A percentile compares a stretch with the other conserved stretches of the same genome.
Evolutionary conservation across 208 protist species (phyloP).

Genomic region (Crithidia fasciculata): DNA sequence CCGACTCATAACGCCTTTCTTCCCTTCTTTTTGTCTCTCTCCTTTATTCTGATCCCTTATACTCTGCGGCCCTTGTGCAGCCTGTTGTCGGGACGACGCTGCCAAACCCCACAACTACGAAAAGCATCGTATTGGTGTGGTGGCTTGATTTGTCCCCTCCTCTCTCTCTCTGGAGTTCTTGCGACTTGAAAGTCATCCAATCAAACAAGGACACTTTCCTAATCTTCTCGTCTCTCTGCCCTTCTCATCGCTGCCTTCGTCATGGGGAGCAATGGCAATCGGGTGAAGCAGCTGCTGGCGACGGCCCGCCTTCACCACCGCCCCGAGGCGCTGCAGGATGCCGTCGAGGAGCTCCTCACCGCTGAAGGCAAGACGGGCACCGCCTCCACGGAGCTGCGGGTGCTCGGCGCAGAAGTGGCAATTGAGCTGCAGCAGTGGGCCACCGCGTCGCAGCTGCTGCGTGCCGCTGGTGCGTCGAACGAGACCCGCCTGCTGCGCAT

Average conservation of each 20-base stretch:
- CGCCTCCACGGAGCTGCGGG: constrained; percentile 56
- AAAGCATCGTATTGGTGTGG: too few species aligned
- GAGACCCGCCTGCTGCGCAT: constrained; percentile 57
- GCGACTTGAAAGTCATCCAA: too few species aligned
- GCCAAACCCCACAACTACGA: too few species aligned
- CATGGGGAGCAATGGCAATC: constrained; percentile 21
- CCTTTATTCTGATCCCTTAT: background rate
- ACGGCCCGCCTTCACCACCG: constrained; percentile 29
- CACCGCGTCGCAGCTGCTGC: constrained; percentile 50
- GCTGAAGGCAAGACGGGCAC: constrained; percentile 13
- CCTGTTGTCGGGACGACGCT: too few species aligned
- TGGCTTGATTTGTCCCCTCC: too few species aligned
- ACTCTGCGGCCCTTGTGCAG: too few species aligned
- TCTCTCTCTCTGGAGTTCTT: too few species aligned
- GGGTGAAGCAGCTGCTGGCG: constrained; percentile 36
- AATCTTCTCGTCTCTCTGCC: constrained; percentile 20
- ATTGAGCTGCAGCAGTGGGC: constrained; percentile 69
- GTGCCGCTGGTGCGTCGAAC: constrained; percentile 20
- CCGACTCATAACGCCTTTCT: background rate
- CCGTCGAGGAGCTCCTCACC: constrained; percentile 21
- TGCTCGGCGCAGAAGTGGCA: constrained; percentile 78
- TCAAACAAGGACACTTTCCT: background rate
- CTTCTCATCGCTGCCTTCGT: background rate
- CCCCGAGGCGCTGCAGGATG: constrained; percentile 24
- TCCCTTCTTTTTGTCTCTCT: constrained; percentile 4